Conservation (phyloP, 345 rosid genomes). For the Raphanus raphanistrum region DNA sequence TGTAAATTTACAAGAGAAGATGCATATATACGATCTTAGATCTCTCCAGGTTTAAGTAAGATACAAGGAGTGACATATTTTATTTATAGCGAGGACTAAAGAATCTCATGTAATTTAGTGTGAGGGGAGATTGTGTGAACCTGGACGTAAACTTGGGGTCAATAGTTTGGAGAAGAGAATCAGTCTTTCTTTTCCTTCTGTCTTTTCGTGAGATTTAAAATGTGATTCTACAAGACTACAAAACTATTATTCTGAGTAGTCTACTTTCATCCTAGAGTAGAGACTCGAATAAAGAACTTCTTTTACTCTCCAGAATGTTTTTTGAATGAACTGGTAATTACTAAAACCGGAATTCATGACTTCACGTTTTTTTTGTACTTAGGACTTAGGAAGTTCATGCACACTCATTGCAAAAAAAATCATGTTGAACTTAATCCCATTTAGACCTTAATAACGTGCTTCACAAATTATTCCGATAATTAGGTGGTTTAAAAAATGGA, state of each 20-base stretch:
- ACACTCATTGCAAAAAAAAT: too few species aligned
- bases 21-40: neutral
- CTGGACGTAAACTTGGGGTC: slow-evolving; percentile 30
- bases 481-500: too few species aligned
- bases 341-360: too few species aligned
- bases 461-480: too few species aligned
- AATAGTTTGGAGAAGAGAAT: slow-evolving; percentile 22
- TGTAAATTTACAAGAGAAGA: neutral
- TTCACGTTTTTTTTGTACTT: too few species aligned
- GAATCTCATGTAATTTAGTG: slow-evolving; percentile 21
- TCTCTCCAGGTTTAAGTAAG: neutral
- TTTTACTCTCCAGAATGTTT: neutral
- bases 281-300: neutral
- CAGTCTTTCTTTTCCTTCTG: neutral
- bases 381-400: too few species aligned
- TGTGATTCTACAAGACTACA: neutral
- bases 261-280: neutral
- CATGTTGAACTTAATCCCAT: too few species aligned
- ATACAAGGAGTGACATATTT: neutral
- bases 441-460: too few species aligned
- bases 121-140: slow-evolving; percentile 19
- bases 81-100: slow-evolving; percentile 22
- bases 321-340: neutral
- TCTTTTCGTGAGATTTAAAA: slow-evolving; percentile 16
- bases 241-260: neutral